Evolutionary conservation across 179 eudicot species (phyloP).

Genomic region (Gypsophila paniculata): DNA sequence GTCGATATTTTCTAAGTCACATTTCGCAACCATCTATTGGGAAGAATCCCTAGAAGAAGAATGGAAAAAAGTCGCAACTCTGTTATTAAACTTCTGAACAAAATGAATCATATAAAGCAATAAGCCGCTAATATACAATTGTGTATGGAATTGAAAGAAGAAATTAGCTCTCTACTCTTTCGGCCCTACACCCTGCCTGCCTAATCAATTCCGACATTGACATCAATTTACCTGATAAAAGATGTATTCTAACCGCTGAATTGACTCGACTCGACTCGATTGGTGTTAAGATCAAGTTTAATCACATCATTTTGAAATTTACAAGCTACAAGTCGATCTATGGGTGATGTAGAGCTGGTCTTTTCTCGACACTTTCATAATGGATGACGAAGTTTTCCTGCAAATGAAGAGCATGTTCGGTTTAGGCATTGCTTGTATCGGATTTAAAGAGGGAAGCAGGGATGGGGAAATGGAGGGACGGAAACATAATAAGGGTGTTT

Average conservation of each 20-base stretch:
- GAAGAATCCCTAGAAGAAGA: neutral
- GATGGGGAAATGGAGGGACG: no score
- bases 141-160: slow-evolving; percentile 22
- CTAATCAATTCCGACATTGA: slow-evolving; percentile 23
- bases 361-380: slow-evolving; percentile 46
- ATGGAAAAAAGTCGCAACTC: neutral
- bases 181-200: slow-evolving; percentile 31
- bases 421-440: neutral
- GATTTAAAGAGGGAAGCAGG: no score
- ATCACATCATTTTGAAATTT: slow-evolving; percentile 20
- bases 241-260: slow-evolving; percentile 14
- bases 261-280: neutral
- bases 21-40: neutral
- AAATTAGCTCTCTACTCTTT: slow-evolving; percentile 16
- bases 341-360: slow-evolving; percentile 55
- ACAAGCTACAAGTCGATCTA: slow-evolving; percentile 27
- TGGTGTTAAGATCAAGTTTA: slow-evolving; percentile 13
- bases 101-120: neutral
- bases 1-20: neutral
- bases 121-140: slow-evolving; percentile 31
- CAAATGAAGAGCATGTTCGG: neutral
- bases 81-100: slow-evolving; percentile 13
- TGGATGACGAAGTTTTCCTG: slow-evolving; percentile 15
- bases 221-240: slow-evolving; percentile 8
- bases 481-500: neutral